phyloP scores from a whole-genome alignment of 1,284 basidiomycete species.

The Porogramme epimiltina region DNA sequence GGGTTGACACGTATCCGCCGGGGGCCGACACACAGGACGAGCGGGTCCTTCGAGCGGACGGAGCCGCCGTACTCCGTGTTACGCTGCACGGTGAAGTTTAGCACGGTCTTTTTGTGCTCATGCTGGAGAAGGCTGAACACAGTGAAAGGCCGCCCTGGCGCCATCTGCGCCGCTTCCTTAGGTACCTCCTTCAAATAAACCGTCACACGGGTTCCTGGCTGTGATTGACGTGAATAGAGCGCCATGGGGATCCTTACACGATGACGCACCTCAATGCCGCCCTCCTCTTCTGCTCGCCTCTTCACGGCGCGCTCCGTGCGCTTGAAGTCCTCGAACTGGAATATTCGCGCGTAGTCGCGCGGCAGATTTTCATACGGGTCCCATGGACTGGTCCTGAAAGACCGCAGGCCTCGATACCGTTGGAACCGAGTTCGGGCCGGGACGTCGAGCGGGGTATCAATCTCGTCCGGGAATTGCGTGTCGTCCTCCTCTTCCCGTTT shows the following conservation, averaged over 20 bases:
- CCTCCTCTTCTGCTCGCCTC: slow-evolving; percentile 62
- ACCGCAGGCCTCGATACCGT: slow-evolving; percentile 89
- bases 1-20: slow-evolving; percentile 85
- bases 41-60: slow-evolving; percentile 92
- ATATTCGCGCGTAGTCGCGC: slow-evolving; percentile 91
- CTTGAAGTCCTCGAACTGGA: slow-evolving; percentile 96
- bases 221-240: neutral
- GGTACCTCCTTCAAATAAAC: slow-evolving; percentile 77
- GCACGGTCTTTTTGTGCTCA: slow-evolving; percentile 94
- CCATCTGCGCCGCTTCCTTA: slow-evolving; percentile 41
- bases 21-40: slow-evolving; percentile 89
- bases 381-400: slow-evolving; percentile 95
- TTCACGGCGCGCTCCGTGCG: slow-evolving; percentile 81
- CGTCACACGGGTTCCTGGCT: slow-evolving; percentile 84
- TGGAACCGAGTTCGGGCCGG: slow-evolving; percentile 88
- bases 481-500: slow-evolving; percentile 79
- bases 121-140: slow-evolving; percentile 89
- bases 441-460: slow-evolving; percentile 94
- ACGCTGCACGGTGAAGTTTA: slow-evolving; percentile 92
- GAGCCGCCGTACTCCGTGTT: slow-evolving; percentile 94
- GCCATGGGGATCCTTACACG: neutral
- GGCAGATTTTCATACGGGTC: slow-evolving; percentile 97
- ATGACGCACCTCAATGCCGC: slow-evolving; percentile 63
- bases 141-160: slow-evolving; percentile 57
- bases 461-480: slow-evolving; percentile 90